Conservation (phyloP, 768 basidiomycete species). For the Suillus hirtellus region DNA sequence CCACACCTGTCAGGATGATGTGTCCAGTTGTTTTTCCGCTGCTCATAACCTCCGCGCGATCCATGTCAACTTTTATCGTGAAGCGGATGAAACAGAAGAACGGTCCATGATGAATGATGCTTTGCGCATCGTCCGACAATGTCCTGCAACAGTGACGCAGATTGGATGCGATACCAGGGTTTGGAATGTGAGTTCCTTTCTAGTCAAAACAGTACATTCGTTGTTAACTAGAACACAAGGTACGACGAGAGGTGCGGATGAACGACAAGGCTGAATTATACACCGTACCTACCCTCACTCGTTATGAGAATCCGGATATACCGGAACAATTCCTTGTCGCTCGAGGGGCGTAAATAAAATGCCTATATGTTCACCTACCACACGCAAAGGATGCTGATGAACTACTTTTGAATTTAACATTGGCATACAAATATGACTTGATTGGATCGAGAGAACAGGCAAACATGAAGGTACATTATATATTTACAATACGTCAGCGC, state of each 20-base stretch:
- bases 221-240: slow-evolving; percentile 35
- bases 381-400: neutral
- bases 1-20: slow-evolving; percentile 18
- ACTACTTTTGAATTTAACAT: neutral
- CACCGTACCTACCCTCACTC: slow-evolving; percentile 40
- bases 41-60: slow-evolving; percentile 52
- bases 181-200: slow-evolving; percentile 56
- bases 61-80: slow-evolving; percentile 57
- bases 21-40: slow-evolving; percentile 37
- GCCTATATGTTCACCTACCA: neutral
- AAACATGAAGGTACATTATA: neutral
- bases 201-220: neutral
- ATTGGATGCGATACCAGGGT: slow-evolving; percentile 71
- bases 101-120: slow-evolving; percentile 36
- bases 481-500: neutral
- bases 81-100: slow-evolving; percentile 19
- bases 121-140: slow-evolving; percentile 46
- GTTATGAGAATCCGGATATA: slow-evolving; percentile 65
- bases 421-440: neutral
- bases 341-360: slow-evolving; percentile 22
- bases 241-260: slow-evolving; percentile 40
- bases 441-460: neutral
- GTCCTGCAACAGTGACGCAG: slow-evolving; percentile 52
- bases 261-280: slow-evolving; percentile 41
- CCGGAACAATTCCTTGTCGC: slow-evolving; percentile 76